Percentiles rank a stretch among this genome's conserved stretches.
Conservation (phyloP, 129 eudicot genomes). For the Logfia minima region DNA sequence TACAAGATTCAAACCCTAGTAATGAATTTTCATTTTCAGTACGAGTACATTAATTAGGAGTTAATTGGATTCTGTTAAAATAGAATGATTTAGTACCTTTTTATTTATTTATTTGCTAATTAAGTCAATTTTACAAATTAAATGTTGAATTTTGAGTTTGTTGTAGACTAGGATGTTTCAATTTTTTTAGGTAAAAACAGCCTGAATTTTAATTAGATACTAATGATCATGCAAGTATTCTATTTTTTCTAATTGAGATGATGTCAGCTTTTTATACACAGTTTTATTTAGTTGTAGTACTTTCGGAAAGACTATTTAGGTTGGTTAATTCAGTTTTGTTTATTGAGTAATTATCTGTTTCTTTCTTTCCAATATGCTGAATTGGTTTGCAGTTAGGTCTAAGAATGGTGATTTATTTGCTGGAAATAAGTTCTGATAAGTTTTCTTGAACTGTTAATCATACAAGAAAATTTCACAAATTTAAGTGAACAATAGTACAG, state of each 20-base stretch:
- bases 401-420: not conserved
- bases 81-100: not conserved
- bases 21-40: constrained; percentile 12
- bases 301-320: constrained; percentile 10
- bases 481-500: not conserved
- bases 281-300: not conserved
- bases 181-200: not conserved
- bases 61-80: not conserved
- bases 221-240: not conserved
- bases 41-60: not conserved
- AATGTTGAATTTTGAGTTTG: constrained; percentile 5
- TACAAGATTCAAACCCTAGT: constrained; percentile 25
- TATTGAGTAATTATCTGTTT: not conserved
- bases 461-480: not conserved
- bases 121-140: not conserved
- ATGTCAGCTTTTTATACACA: not conserved
- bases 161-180: constrained; percentile 14
- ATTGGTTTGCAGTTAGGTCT: not conserved
- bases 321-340: not conserved
- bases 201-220: constrained; percentile 3
- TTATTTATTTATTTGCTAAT: not conserved
- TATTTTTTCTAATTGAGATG: not conserved
- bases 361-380: constrained; percentile 4
- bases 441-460: not conserved
- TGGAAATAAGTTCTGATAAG: not conserved